phyloP scores from a whole-genome alignment of 73 alveolate species.

The Loxodes magnus region DNA sequence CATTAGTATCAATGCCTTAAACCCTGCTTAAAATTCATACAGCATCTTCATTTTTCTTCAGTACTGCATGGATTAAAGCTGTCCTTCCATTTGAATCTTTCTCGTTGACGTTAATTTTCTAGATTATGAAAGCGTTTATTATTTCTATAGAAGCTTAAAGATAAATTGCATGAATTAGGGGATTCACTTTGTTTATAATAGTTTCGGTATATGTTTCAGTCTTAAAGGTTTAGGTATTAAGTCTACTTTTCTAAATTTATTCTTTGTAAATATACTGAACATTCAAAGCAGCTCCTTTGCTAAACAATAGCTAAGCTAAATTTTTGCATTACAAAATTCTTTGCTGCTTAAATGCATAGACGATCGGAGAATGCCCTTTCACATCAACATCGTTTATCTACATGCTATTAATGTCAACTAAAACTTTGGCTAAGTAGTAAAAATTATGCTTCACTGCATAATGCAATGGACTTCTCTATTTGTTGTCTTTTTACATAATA shows the following conservation, averaged over 20 bases:
- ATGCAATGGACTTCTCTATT: slow-evolving; percentile 46
- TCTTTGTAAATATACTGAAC: not conserved
- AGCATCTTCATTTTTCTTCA: slow-evolving; percentile 13
- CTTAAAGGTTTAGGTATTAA: too few species aligned
- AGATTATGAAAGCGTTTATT: not conserved
- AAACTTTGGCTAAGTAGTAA: not conserved
- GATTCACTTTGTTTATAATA: not conserved
- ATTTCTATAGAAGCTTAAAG: not conserved
- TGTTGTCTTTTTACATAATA: slow-evolving; percentile 24
- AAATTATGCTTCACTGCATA: slow-evolving; percentile 21
- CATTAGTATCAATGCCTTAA: slow-evolving; percentile 12
- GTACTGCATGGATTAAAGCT: slow-evolving; percentile 22
- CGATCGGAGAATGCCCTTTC: not conserved
- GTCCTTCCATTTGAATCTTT: slow-evolving; percentile 29
- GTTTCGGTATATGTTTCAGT: too few species aligned
- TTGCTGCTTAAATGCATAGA: not conserved
- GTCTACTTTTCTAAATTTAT: too few species aligned
- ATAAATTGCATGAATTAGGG: not conserved
- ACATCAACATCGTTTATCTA: not conserved
- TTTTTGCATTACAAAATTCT: not conserved
- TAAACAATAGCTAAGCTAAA: not conserved
- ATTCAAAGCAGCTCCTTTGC: not conserved
- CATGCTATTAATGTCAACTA: not conserved
- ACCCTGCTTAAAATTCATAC: too few species aligned
- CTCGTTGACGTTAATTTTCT: not conserved